Percentiles rank a stretch among this genome's conserved stretches.
Conservation (phyloP, 2,329 filamentous ascomycete species). For the Malbranchea cinnamomea region DNA sequence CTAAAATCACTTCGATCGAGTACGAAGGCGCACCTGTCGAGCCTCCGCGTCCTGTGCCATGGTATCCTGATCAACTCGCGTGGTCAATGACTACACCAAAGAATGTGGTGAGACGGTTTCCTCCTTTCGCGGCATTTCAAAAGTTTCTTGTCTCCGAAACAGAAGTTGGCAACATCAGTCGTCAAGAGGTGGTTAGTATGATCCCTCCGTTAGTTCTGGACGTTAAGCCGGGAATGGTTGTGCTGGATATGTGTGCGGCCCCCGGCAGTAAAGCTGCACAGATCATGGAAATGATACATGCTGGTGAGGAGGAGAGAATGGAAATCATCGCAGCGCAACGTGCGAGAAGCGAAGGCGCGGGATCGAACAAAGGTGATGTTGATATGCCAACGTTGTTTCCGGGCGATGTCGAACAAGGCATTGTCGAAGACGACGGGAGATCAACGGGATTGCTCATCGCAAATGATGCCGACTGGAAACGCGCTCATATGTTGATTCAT, state of each 20-base stretch:
- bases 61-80: constrained; percentile 89
- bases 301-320: constrained; percentile 78
- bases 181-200: constrained; percentile 98
- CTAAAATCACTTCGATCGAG: constrained; percentile 72
- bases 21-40: constrained; percentile 71
- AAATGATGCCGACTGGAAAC: constrained; percentile 93
- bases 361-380: constrained; percentile 23
- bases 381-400: constrained; percentile 11
- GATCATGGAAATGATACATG: constrained; percentile 84
- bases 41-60: constrained; percentile 65
- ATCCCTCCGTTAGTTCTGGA: constrained; percentile 92
- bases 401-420: constrained; percentile 36
- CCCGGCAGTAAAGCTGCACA: constrained; percentile 96
- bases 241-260: constrained; percentile 90
- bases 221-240: constrained; percentile 76
- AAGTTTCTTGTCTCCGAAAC: constrained; percentile 97
- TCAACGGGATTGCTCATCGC: constrained; percentile 85
- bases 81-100: constrained; percentile 99
- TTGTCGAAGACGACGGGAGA: constrained; percentile 61
- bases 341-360: constrained; percentile 46
- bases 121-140: constrained; percentile 88
- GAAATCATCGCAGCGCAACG: constrained; percentile 55
- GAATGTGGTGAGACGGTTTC: constrained; percentile 83
- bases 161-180: constrained; percentile 89
- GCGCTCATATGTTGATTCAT: constrained; percentile 92